Evolutionary conservation across 2,329 filamentous ascomycete species (phyloP).

Genomic region (Trichophyton simii): DNA sequence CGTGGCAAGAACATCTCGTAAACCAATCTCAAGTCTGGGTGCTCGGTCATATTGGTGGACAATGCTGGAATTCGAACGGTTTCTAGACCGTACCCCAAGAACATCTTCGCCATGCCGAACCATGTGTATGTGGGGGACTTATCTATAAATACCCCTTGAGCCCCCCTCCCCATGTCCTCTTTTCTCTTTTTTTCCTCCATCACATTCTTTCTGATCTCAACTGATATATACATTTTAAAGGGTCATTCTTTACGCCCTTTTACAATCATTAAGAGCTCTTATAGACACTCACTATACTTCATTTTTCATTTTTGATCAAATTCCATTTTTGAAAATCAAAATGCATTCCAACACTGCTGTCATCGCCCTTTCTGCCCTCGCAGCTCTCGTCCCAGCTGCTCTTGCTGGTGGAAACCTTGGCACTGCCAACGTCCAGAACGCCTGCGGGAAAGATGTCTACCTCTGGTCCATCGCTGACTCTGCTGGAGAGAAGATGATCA

Average conservation of each 20-base stretch:
- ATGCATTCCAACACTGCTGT: conserved; percentile 28
- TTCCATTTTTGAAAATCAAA: conserved; percentile 8
- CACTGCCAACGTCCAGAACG: conserved; percentile 28
- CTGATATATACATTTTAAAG: conserved; percentile 1
- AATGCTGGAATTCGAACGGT: background rate
- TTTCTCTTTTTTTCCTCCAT: conserved; percentile 6
- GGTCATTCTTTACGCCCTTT: conserved; percentile 9
- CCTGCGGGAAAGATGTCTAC: conserved; percentile 26
- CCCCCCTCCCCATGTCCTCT: background rate
- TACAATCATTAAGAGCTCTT: conserved; percentile 2
- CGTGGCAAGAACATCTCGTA: background rate
- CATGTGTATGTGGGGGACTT: conserved; percentile 1
- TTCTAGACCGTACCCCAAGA: background rate
- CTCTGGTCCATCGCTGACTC: conserved; percentile 30
- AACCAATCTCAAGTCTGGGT: background rate
- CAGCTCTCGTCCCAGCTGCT: conserved; percentile 21
- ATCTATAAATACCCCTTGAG: conserved; percentile 13
- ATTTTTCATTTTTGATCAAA: background rate
- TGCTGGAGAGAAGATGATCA: conserved; percentile 24
- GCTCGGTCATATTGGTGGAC: conserved; percentile 1
- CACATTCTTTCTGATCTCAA: conserved; percentile 6
- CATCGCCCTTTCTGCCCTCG: conserved; percentile 23
- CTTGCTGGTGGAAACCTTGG: conserved; percentile 16
- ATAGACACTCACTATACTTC: conserved; percentile 3
- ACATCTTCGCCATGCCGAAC: background rate